Evolutionary conservation across 1,284 basidiomycete genomes (phyloP).

Genomic region (Golubevia pallescens): DNA sequence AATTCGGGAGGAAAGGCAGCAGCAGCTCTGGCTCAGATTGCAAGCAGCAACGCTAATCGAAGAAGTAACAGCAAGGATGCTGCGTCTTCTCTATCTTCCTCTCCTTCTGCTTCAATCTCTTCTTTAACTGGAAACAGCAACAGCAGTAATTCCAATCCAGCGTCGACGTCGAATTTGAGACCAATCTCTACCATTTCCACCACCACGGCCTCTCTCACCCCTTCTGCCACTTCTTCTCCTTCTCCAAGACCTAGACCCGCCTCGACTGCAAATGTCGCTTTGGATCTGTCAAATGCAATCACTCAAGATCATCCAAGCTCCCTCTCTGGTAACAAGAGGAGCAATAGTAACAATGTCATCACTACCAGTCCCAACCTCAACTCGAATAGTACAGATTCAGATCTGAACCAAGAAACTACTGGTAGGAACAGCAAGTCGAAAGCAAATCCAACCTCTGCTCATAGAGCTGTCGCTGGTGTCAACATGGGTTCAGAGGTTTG

Average conservation of each 20-base stretch:
- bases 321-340: background rate
- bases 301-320: slow-evolving; percentile 6
- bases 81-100: background rate
- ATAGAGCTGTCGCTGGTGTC: too few species aligned
- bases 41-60: background rate
- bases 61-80: background rate
- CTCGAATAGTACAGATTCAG: too few species aligned
- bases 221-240: background rate
- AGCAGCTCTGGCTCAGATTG: background rate
- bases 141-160: background rate
- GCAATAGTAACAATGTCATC: too few species aligned
- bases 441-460: too few species aligned
- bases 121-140: background rate
- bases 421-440: too few species aligned
- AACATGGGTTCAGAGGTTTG: slow-evolving; percentile 18
- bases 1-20: too few species aligned
- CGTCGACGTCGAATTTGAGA: background rate
- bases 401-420: too few species aligned
- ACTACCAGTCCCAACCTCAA: too few species aligned
- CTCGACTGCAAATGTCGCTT: slow-evolving; percentile 23
- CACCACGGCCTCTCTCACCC: slow-evolving; percentile 6
- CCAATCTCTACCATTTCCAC: background rate
- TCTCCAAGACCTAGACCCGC: slow-evolving; percentile 7
- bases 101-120: slow-evolving; percentile 1
- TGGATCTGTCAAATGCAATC: slow-evolving; percentile 33